A percentile compares a stretch with the other conserved stretches of the same genome.
Evolutionary conservation across 768 basidiomycete species (phyloP).

Genomic region (Lentinula aciculospora): DNA sequence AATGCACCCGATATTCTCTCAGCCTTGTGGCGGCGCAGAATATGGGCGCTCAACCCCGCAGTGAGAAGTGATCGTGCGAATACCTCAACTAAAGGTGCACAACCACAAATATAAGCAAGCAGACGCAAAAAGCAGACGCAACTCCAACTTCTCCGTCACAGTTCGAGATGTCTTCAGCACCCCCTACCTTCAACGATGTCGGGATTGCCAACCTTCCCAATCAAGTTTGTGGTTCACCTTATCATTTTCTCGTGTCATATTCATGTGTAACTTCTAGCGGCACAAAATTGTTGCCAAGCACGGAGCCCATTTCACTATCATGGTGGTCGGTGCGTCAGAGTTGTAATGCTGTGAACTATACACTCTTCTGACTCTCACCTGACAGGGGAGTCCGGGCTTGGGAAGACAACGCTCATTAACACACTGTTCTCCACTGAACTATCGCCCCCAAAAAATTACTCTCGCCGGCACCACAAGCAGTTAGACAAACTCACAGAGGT

Average conservation of each 20-base stretch:
- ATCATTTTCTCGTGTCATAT: conserved; percentile 4
- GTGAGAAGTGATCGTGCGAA: too few species aligned
- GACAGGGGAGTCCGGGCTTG: conserved; percentile 91
- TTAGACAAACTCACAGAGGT: conserved; percentile 98
- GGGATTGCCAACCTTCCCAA: conserved; percentile 97
- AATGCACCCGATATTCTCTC: too few species aligned
- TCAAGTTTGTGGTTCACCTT: conserved; percentile 57
- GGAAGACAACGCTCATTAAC: conserved; percentile 97
- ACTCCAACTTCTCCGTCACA: too few species aligned
- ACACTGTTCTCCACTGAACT: conserved; percentile 98
- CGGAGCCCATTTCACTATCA: conserved; percentile 97
- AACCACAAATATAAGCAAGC: too few species aligned
- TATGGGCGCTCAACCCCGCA: too few species aligned
- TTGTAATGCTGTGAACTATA: not conserved
- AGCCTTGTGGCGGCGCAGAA: too few species aligned
- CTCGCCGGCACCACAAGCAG: conserved; percentile 85
- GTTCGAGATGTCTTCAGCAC: conserved; percentile 37
- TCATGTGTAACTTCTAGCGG: conserved; percentile 47
- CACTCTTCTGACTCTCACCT: not conserved
- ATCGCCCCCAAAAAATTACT: conserved; percentile 88
- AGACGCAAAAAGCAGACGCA: too few species aligned
- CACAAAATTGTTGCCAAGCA: conserved; percentile 99
- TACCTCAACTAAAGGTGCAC: too few species aligned
- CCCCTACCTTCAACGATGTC: conserved; percentile 66
- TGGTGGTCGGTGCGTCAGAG: conserved; percentile 85